Percentiles rank a stretch among this genome's conserved stretches.
Conservation (phyloP, 2,329 filamentous ascomycete genomes). For the Cladophialophora bantiana region DNA sequence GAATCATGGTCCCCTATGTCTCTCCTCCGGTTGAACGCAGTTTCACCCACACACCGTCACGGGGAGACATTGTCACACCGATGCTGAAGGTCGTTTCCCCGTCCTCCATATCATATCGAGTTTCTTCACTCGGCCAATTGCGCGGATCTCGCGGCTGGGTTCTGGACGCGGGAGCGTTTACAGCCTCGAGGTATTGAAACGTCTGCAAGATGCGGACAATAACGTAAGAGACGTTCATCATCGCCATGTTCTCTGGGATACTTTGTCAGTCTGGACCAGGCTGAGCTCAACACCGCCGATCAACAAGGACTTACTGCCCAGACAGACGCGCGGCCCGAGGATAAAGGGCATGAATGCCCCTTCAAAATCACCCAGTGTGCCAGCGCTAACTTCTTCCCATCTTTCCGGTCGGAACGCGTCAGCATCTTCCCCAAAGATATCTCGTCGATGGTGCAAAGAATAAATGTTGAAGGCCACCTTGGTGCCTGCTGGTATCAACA, state of each 20-base stretch:
- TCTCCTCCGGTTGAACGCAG: conserved; percentile 2
- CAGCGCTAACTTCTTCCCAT: conserved; percentile 43
- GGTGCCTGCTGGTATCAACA: conserved; percentile 58
- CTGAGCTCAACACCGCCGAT: neutral
- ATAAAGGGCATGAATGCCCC: conserved; percentile 58
- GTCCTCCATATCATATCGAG: conserved; percentile 24
- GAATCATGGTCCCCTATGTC: neutral
- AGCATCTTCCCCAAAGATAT: conserved; percentile 45
- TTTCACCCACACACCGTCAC: conserved; percentile 24
- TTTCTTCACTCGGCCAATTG: conserved; percentile 20
- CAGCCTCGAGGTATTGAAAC: conserved; percentile 66
- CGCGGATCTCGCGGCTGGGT: neutral
- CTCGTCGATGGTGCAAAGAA: conserved; percentile 43
- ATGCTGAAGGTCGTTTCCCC: conserved; percentile 23
- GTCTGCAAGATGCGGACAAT: conserved; percentile 74
- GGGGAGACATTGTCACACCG: conserved; percentile 24
- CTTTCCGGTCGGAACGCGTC: conserved; percentile 46
- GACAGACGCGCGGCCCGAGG: conserved; percentile 60
- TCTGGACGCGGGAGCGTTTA: conserved; percentile 2
- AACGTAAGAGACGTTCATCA: conserved; percentile 72
- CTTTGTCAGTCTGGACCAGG: conserved; percentile 1
- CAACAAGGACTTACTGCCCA: conserved; percentile 57
- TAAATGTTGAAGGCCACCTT: conserved; percentile 54
- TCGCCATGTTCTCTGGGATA: conserved; percentile 70
- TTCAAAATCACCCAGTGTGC: conserved; percentile 51